phyloP scores from a whole-genome alignment of 1,284 basidiomycete species.

The Papiliotrema terrestris region DNA sequence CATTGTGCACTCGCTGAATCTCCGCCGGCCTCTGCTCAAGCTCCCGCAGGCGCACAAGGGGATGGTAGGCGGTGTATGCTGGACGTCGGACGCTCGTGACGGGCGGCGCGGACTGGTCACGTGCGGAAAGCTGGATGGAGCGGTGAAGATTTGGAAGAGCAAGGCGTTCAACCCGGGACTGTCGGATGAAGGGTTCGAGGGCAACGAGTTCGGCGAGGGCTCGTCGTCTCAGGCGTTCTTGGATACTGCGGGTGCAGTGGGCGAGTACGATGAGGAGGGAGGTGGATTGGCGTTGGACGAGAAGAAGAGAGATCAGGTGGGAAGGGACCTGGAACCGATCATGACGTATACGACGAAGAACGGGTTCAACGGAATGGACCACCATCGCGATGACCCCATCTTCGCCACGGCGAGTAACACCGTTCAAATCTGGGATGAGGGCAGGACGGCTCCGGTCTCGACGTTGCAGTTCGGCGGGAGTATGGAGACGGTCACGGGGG shows the following conservation, averaged over 20 bases:
- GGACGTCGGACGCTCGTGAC: slow-evolving; percentile 46
- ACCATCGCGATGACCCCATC: slow-evolving; percentile 77
- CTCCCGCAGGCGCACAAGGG: slow-evolving; percentile 83
- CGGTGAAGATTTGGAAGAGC: slow-evolving; percentile 83
- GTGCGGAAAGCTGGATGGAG: slow-evolving; percentile 81
- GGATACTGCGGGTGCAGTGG: slow-evolving; percentile 42
- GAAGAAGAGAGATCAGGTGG: slow-evolving; percentile 33
- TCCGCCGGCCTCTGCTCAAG: slow-evolving; percentile 63
- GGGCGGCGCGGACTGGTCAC: slow-evolving; percentile 70
- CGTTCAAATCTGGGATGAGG: slow-evolving; percentile 98
- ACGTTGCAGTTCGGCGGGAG: slow-evolving; percentile 78
- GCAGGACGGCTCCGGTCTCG: slow-evolving; percentile 72
- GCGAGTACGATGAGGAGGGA: slow-evolving; percentile 45
- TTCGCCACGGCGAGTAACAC: slow-evolving; percentile 92
- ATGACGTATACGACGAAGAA: slow-evolving; percentile 75
- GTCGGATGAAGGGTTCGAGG: slow-evolving; percentile 40
- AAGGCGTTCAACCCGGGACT: slow-evolving; percentile 43
- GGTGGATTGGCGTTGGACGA: slow-evolving; percentile 45
- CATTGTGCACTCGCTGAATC: slow-evolving; percentile 80
- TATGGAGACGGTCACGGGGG: slow-evolving; percentile 77
- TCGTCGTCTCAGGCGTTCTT: slow-evolving; percentile 24
- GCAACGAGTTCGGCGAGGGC: slow-evolving; percentile 40
- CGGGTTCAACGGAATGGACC: slow-evolving; percentile 90
- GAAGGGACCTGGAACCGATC: slow-evolving; percentile 55
- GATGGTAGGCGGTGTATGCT: slow-evolving; percentile 72